Evolutionary conservation across 2,329 filamentous ascomycete genomes (phyloP).

Genomic region (Phialophora verrucosa): DNA sequence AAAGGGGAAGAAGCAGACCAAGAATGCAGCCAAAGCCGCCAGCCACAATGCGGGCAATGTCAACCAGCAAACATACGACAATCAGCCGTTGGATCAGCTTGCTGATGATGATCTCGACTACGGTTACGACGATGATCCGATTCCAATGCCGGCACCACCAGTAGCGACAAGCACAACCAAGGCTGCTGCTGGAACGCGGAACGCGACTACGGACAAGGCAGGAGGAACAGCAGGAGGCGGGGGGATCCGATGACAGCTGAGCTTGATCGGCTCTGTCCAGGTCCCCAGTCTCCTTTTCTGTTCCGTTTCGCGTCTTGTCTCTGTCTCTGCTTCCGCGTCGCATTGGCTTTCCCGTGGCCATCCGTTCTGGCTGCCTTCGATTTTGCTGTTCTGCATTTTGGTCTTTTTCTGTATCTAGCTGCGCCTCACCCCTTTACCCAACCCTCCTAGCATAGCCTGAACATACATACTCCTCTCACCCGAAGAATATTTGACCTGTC

Average conservation of each 20-base stretch:
- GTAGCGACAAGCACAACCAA: slow-evolving; percentile 43
- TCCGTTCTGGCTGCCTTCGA: slow-evolving; percentile 22
- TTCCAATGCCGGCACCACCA: slow-evolving; percentile 47
- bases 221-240: slow-evolving; percentile 33
- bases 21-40: slow-evolving; percentile 62
- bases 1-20: slow-evolving; percentile 83
- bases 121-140: slow-evolving; percentile 58
- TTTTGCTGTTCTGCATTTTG: slow-evolving; percentile 18
- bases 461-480: slow-evolving; percentile 37
- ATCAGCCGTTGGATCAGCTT: slow-evolving; percentile 49
- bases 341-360: slow-evolving; percentile 26
- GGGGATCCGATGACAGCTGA: slow-evolving; percentile 34
- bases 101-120: slow-evolving; percentile 57
- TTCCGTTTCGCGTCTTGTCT: slow-evolving; percentile 25
- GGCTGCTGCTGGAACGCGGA: slow-evolving; percentile 25
- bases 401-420: slow-evolving; percentile 27
- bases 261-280: slow-evolving; percentile 20
- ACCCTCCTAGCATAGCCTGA: slow-evolving; percentile 34
- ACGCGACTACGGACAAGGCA: slow-evolving; percentile 31
- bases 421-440: slow-evolving; percentile 5
- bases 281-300: slow-evolving; percentile 14
- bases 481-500: background rate
- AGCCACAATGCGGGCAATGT: slow-evolving; percentile 43
- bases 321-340: slow-evolving; percentile 17
- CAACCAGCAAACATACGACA: slow-evolving; percentile 51